Percentiles rank a stretch among this genome's conserved stretches.
Evolutionary conservation across 2,329 filamentous ascomycete species (phyloP).

Genomic region (Dissoconium aciculare): DNA sequence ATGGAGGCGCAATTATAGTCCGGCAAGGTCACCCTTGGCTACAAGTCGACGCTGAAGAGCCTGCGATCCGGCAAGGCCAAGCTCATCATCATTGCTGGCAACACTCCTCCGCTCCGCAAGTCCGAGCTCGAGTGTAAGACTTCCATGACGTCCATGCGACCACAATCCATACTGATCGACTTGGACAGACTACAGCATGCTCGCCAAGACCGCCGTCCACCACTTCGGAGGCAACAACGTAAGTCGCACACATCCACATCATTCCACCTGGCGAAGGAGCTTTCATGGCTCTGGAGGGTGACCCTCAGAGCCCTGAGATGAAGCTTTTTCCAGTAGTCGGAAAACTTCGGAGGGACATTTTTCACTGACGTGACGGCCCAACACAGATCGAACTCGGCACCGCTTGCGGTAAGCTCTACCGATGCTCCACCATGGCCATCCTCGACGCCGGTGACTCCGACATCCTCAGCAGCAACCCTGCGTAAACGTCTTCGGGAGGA

Average conservation of each 20-base stretch:
- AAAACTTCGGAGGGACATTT: constrained; percentile 70
- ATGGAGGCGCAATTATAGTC: constrained; percentile 22
- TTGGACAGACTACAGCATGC: constrained; percentile 69
- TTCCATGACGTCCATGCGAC: too few species aligned
- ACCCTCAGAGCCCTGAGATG: constrained; percentile 62
- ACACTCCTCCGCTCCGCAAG: constrained; percentile 96
- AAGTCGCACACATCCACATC: constrained; percentile 37
- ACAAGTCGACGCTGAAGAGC: constrained; percentile 79
- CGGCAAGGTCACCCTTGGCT: constrained; percentile 64
- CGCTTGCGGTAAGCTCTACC: constrained; percentile 97
- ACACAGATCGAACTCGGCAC: constrained; percentile 94
- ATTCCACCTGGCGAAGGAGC: constrained; percentile 24
- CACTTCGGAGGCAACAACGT: constrained; percentile 99
- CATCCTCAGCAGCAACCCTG: constrained; percentile 64
- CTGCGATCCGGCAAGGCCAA: constrained; percentile 96
- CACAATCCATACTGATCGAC: too few species aligned
- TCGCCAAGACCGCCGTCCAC: constrained; percentile 88
- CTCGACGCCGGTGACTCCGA: constrained; percentile 94
- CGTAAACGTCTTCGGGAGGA: constrained; percentile 23
- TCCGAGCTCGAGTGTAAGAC: constrained; percentile 63
- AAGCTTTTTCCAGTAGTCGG: constrained; percentile 41
- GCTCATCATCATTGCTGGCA: constrained; percentile 88
- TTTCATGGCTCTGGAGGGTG: constrained; percentile 23
- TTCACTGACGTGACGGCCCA: constrained; percentile 29
- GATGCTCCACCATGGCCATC: constrained; percentile 93